Evolutionary conservation across 2,329 filamentous ascomycete species (phyloP), one percentile per base, ranked within the genome.

Genomic region (Aspergillus aculeatinus): DNA sequence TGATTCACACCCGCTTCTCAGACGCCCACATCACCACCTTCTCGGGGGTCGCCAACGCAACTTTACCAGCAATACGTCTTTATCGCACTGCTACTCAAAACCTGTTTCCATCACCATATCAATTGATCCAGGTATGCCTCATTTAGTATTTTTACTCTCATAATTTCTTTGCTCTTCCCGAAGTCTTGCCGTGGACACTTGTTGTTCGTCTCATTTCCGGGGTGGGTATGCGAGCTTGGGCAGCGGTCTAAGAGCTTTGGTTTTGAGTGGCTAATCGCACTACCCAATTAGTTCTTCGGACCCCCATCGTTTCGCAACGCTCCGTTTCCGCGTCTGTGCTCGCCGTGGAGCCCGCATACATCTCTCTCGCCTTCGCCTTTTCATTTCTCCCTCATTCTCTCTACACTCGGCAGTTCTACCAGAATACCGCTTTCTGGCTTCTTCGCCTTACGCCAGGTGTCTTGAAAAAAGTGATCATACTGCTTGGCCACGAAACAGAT

Each of bases 201-300:
- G 14, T 59, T 55, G 58, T 58, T 51, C 51, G 48, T 51, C 23
- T 63, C 49, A 47, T 56, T 63, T 58, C 55, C 51, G 53, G 59
- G 57, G 61, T 58, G 63, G 59, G 57, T 60, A 60, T 64, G 63
- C 62, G 62, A 61, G 63, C 60, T 66, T 57, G 57, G 61, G 57
- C 59, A 48, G 50, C 60, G 59, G 59, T 63, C 60, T 63, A 56
- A 63, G 56, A 62, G 60, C 65, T 61, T 59, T 63, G 59, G 58
- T 62, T 67, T 67, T 65, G 65, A 62, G 66, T 68, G 66, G 65
- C 66, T 68, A 67, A 68, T 65, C 61, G 60, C 65, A 67, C 65
- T 67, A 65, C 59, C 58, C 63, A 63, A 66, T 67, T 66, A 68
- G 63, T 60, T 63, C 59, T 65, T 61, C 55, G 60, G 63, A 60